Percentiles rank a stretch among this genome's conserved stretches.
Evolutionary conservation across 2,329 filamentous ascomycete species (phyloP).

Genomic region (Alternaria arborescens): DNA sequence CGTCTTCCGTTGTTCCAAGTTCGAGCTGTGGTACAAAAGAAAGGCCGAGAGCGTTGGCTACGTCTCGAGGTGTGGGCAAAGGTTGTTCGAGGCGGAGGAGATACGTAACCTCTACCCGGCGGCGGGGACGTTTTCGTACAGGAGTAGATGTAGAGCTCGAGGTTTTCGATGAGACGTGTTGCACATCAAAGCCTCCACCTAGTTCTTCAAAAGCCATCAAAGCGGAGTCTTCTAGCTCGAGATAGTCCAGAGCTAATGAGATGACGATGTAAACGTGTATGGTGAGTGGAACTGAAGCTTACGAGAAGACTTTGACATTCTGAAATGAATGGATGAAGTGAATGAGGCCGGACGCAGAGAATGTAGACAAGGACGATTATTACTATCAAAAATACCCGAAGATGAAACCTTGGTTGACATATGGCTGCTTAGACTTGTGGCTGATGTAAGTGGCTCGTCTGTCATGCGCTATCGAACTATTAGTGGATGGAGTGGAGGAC

Average conservation of each 20-base stretch:
- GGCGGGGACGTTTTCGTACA: slow-evolving; percentile 1
- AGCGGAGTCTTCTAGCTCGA: slow-evolving; percentile 19
- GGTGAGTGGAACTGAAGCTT: background rate
- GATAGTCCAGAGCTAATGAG: slow-evolving; percentile 1
- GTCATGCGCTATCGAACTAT: background rate
- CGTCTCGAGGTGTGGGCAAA: background rate
- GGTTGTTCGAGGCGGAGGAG: slow-evolving; percentile 9
- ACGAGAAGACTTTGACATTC: background rate
- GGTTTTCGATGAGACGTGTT: background rate
- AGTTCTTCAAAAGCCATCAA: slow-evolving; percentile 6
- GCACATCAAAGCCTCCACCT: slow-evolving; percentile 3
- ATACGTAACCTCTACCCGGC: slow-evolving; percentile 6
- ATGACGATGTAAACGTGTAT: too few relatives aligned
- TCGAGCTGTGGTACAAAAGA: slow-evolving; percentile 10
- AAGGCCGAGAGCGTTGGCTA: background rate
- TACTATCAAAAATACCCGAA: background rate
- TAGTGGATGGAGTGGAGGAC: background rate
- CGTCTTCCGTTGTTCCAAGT: slow-evolving; percentile 7
- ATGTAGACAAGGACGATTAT: too few relatives aligned
- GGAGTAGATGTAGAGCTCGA: background rate
- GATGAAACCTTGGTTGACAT: background rate
- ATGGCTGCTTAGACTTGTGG: background rate
- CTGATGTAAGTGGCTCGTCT: background rate
- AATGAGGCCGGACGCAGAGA: background rate
- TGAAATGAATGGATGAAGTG: background rate